Evolutionary conservation across 148 eudicot species (phyloP).

Genomic region (Polygonum maritimum): DNA sequence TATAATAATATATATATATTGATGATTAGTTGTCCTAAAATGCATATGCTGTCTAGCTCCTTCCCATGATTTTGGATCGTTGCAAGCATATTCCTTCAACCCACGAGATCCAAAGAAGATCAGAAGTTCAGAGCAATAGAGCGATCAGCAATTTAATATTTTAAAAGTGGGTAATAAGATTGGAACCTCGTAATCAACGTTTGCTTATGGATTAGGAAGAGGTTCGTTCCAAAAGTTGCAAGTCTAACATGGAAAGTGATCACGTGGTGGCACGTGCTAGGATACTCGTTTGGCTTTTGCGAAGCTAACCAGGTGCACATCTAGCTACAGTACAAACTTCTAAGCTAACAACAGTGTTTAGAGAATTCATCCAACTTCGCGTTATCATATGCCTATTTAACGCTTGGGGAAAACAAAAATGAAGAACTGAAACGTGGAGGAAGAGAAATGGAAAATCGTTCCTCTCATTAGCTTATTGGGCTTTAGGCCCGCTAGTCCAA

Average conservation of each 20-base stretch:
- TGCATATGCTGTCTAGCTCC: not conserved
- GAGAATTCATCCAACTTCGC: no score
- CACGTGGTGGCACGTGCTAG: conserved; percentile 1
- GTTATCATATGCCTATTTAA: not conserved
- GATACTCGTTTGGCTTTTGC: not conserved
- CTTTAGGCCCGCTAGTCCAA: no score
- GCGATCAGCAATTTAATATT: no score
- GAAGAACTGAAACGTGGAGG: not conserved
- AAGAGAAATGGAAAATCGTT: no score
- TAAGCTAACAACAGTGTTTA: no score
- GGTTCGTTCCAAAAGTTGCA: not conserved
- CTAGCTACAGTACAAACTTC: no score
- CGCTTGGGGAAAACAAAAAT: not conserved
- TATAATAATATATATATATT: no score
- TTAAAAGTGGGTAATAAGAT: no score
- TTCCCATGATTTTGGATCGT: not conserved
- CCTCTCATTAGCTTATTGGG: no score
- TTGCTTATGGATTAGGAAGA: conserved; percentile 4
- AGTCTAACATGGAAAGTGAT: not conserved
- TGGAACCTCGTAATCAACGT: not conserved
- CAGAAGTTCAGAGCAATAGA: no score
- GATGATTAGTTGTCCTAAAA: no score
- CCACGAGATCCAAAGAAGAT: not conserved
- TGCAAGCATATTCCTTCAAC: not conserved
- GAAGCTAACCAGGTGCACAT: not conserved